These are phyloP conservation scores for Xerocomus cyaneibrunnescens DNA, from an alignment of 1,284 basidiomycete species.

Conservation along the genomic window DNA sequence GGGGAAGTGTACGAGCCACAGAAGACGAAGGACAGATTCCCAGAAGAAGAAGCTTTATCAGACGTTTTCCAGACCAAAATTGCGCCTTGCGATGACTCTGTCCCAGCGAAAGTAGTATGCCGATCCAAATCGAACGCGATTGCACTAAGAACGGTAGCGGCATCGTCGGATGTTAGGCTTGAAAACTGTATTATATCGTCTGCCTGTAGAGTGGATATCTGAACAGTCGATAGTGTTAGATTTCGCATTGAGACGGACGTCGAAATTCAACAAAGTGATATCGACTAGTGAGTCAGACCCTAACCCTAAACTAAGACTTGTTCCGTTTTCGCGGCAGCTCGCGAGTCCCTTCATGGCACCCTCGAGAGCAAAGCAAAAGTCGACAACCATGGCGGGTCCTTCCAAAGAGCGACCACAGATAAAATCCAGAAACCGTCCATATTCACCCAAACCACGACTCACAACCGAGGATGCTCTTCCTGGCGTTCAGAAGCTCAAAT, in stretches of 20 bases:
- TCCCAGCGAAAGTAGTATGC: constrained; percentile 57
- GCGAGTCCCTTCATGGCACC: no score
- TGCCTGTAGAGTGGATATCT: constrained; percentile 15
- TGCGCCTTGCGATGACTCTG: constrained; percentile 60
- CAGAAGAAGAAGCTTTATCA: constrained; percentile 17
- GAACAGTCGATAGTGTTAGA: constrained; percentile 27
- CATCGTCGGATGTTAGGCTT: constrained; percentile 31
- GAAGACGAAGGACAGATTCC: constrained; percentile 22
- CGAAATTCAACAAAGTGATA: neutral
- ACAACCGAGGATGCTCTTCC: constrained; percentile 36
- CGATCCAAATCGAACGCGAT: constrained; percentile 71
- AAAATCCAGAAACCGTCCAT: constrained; percentile 12
- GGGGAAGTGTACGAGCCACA: constrained; percentile 29
- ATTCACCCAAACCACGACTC: constrained; percentile 23
- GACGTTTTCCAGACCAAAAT: constrained; percentile 60
- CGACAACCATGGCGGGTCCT: constrained; percentile 7
- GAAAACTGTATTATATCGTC: constrained; percentile 45
- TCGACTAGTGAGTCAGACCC: constrained; percentile 11
- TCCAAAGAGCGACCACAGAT: constrained; percentile 22
- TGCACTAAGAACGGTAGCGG: constrained; percentile 40
- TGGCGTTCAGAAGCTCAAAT: constrained; percentile 79
- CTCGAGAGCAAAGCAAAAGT: constrained; percentile 11
- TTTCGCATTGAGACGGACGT: constrained; percentile 27
- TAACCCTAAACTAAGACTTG: constrained; percentile 27
- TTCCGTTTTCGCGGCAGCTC: no score